phyloP scores from a whole-genome alignment of 257 asterid genomes.

The Solanum appendiculatum region DNA sequence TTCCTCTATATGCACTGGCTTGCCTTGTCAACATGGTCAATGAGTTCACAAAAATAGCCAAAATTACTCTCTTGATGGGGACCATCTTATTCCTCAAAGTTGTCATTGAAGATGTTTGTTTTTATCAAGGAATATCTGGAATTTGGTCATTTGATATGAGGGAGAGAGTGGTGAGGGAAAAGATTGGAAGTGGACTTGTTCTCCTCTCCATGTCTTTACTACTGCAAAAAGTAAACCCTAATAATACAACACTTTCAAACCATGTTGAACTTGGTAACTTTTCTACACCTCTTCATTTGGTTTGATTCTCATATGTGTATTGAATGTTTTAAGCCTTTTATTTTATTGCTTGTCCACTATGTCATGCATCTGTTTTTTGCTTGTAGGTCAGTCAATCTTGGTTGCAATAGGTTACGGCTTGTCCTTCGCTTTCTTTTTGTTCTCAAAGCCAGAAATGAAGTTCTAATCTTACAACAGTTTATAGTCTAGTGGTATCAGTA shows the following conservation, averaged over 20 bases:
- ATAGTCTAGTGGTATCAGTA: neutral
- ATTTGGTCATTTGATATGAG: conserved; percentile 47
- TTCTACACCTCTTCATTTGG: neutral
- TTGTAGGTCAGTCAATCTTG: conserved; percentile 23
- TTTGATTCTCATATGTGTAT: neutral
- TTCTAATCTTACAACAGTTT: neutral
- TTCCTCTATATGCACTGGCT: conserved; percentile 26
- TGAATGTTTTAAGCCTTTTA: neutral
- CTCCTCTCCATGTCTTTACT: conserved; percentile 41
- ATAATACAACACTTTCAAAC: conserved; percentile 7
- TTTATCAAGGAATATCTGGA: conserved; percentile 13
- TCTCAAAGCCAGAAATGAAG: conserved; percentile 10
- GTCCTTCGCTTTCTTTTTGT: conserved; percentile 6
- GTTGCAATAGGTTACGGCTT: conserved; percentile 13
- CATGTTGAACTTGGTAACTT: conserved; percentile 1
- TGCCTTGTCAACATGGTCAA: conserved; percentile 19
- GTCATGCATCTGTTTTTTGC: neutral
- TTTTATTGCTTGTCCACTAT: neutral
- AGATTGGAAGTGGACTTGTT: conserved; percentile 60
- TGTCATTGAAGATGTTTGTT: conserved; percentile 20
- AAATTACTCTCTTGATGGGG: conserved; percentile 33
- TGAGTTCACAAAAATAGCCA: conserved; percentile 9
- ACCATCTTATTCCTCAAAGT: conserved; percentile 41
- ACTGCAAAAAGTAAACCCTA: conserved; percentile 1
- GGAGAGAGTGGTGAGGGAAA: conserved; percentile 57